Conservation (phyloP, 768 basidiomycete species). For the Lentinula sp. region DNA sequence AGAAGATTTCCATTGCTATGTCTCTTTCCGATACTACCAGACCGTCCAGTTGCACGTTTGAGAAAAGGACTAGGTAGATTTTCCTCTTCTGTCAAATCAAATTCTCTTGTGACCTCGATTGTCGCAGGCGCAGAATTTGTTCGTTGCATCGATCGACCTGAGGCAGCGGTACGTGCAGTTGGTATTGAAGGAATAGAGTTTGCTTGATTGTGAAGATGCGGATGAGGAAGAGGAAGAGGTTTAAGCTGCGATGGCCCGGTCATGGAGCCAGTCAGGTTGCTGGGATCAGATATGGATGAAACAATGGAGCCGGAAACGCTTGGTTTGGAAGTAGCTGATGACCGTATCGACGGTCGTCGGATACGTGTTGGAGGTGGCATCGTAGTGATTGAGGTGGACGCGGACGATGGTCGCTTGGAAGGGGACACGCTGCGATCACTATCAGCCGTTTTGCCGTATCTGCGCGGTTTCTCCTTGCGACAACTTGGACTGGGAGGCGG, state of each 20-base stretch:
- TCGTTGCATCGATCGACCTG: constrained; percentile 8
- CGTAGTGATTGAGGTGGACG: constrained; percentile 15
- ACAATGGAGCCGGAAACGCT: constrained; percentile 15
- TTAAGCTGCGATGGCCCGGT: background rate
- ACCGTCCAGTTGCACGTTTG: constrained; percentile 24
- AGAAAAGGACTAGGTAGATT: constrained; percentile 84
- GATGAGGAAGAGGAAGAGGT: constrained; percentile 38
- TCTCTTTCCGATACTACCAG: constrained; percentile 26
- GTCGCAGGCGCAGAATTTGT: constrained; percentile 21
- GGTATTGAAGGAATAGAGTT: constrained; percentile 13
- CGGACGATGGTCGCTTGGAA: constrained; percentile 17
- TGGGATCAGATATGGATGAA: constrained; percentile 35
- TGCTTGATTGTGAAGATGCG: constrained; percentile 24
- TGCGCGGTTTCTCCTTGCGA: constrained; percentile 32
- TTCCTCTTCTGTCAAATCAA: constrained; percentile 73
- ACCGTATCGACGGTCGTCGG: constrained; percentile 52
- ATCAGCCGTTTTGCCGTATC: constrained; percentile 19
- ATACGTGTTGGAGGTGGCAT: constrained; percentile 39
- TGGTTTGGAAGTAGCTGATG: constrained; percentile 16
- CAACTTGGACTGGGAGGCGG: constrained; percentile 45
- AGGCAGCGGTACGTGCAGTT: constrained; percentile 16
- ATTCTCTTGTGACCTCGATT: constrained; percentile 23
- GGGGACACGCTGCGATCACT: constrained; percentile 13
- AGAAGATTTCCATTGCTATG: constrained; percentile 48
- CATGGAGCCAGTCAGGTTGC: constrained; percentile 17